Base-by-base conservation (phyloP, 129 eudicot species). In the Flaveria sonorensis region DNA sequence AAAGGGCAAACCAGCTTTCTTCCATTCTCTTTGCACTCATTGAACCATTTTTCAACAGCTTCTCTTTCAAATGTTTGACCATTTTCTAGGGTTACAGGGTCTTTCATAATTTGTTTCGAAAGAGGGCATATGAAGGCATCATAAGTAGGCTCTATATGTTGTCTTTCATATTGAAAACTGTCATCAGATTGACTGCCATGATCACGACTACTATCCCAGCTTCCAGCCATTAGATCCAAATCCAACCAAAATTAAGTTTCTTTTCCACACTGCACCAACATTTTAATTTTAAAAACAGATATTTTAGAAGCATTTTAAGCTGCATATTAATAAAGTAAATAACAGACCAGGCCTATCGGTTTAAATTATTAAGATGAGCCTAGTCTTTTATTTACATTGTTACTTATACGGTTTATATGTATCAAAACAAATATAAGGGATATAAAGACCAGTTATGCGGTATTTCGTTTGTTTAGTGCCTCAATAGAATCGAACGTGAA, bases 1-100 rank as follows among this genome's bases (percentile, higher is more conserved):
- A 90, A 66, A 10, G 98, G 98, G 55, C 98, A 93, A 47, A 83
- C 83, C 16, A 84, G 86, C 80, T 78, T 85, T 61, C 91, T 81
- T 78, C 96, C 96, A 28, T 77, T 88, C 59, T 90, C 87, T 76
- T 78, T 79, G 82, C 96, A 88, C 68, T 90, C 95, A 61, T 68
- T 83, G 71, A 93, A 90, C 98, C 98, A 93, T 68, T 88, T 90
- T 77, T 93, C 98, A 78, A 93, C 90, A 18, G 98, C 98, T 46
- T 87, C 96, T 71, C 92, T 84, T 76, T 90, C 98, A 66, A 83
- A 93, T 19, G 96, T 90, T 82, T 85, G 89, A 61, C 96, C 98
- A 45, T 85, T 92, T 77, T 92, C 98, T 43, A 87, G 70, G 53
- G 89, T 83, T 15, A 93, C 95, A 28, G 98, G 98, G 75, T 93